phyloP scores from a whole-genome alignment of 73 alveolate genomes.

The Paramecium biaurelia region DNA sequence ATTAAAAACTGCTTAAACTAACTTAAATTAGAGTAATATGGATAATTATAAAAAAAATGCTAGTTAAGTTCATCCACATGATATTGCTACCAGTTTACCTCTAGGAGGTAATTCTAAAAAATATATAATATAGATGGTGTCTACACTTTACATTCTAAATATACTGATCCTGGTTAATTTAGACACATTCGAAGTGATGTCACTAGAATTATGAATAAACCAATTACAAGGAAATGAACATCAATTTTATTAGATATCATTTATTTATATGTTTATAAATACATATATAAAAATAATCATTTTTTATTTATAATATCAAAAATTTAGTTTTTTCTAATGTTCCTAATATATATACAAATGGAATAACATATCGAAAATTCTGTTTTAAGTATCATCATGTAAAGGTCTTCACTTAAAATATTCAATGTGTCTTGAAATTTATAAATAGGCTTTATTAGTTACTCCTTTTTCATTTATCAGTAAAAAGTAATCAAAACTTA shows the following conservation, averaged over 20 bases:
- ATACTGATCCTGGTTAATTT: constrained; percentile 39
- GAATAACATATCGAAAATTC: no score
- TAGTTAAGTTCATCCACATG: constrained; percentile 21
- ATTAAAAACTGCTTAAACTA: constrained; percentile 18
- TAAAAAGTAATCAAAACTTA: no score
- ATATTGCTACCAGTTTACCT: constrained; percentile 51
- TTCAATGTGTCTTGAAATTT: no score
- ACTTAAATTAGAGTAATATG: neutral
- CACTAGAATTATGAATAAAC: constrained; percentile 42
- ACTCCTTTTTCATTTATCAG: no score
- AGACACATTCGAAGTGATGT: constrained; percentile 42
- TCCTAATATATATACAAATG: no score
- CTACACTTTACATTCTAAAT: constrained; percentile 29
- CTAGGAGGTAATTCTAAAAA: neutral
- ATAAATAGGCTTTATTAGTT: no score
- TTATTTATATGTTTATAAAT: neutral
- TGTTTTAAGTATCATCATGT: no score
- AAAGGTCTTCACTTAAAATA: no score
- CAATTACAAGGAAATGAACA: constrained; percentile 25
- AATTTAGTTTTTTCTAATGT: no score
- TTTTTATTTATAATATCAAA: no score
- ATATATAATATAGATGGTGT: neutral
- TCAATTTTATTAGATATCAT: neutral
- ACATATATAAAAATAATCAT: no score
- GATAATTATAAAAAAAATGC: neutral